Conservation (phyloP, 192 early-diverging fungal genomes). For the Backusella tuberculispora region DNA sequence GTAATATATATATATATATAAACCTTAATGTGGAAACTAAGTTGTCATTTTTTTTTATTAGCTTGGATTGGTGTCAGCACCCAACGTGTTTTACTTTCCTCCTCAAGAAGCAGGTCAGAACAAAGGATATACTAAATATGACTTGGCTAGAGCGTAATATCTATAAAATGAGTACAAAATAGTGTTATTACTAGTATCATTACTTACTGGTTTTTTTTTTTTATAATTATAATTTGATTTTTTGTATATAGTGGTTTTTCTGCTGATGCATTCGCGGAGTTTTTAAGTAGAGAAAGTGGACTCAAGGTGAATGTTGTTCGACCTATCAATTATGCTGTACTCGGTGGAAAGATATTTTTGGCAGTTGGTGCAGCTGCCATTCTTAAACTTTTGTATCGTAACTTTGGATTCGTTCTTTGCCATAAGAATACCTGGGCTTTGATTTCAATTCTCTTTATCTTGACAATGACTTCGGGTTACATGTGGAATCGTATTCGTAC, state of each 20-base stretch:
- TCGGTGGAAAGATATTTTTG: conserved; percentile 44
- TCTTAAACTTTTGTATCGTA: conserved; percentile 45
- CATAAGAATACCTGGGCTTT: conserved; percentile 63
- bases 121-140: conserved; percentile 58
- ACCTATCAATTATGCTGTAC: conserved; percentile 60
- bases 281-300: conserved; percentile 49
- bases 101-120: conserved; percentile 56
- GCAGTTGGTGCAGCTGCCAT: conserved; percentile 37
- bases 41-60: conserved; percentile 33
- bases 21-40: neutral
- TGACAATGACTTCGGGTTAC: conserved; percentile 78
- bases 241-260: conserved; percentile 52
- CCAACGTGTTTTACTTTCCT: conserved; percentile 68
- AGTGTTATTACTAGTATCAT: neutral
- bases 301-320: conserved; percentile 45
- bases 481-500: conserved; percentile 90
- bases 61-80: conserved; percentile 61
- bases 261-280: conserved; percentile 68
- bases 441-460: conserved; percentile 56
- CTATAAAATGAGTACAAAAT: neutral
- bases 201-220: no score
- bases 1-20: conserved; percentile 38
- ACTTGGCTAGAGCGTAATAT: conserved; percentile 47
- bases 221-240: neutral
- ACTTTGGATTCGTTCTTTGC: conserved; percentile 48